Evolutionary conservation across 2,329 filamentous ascomycete species (phyloP), one percentile per base, ranked within the genome.

Genomic region (Ophiocordyceps camponoti-leonardi): DNA sequence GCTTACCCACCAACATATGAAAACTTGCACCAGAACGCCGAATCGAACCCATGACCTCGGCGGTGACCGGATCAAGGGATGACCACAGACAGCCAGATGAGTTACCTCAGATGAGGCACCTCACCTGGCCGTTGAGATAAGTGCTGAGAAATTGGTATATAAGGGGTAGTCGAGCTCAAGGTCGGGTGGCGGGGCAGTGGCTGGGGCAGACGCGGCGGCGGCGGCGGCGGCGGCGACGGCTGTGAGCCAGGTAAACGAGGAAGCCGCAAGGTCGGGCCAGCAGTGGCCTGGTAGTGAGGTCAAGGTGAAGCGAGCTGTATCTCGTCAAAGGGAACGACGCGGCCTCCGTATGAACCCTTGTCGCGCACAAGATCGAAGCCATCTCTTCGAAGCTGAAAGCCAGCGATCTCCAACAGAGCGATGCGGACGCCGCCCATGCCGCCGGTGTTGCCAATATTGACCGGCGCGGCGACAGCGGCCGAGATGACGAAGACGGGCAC

Each of bases 331-430:
- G 63, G 59, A 14, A 67, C 58, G 44, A 63, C 49, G 6, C 59
- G 55, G 41, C 41, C 41, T 3, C 22, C 22, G n/a, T 41, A 41
- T 22, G 20, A 22, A 7, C 16, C n/a, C n/a, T 39, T 39, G 8
- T 39, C 16, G n/a, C 16, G 16, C 16, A 11, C 8, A 5, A 39
- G n/a, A 1, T 11, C 35, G 35, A 39, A 0, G 53, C 51, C 53
- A 1, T 56, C 54, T 6, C 22, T 19, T 6, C 52, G 47, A 19
- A 58, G 39, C 6, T 53, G 46, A 41, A 65, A 58, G 4, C 64
- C 66, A 1, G 64, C 64, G 56, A 68, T 61, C 42, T 65, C 61
- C 26, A 68, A 43, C 10, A 67, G 60, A 12, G 62, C 64, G 20
- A 57, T 51, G 44, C 65, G 55, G 26, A 62, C 63, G 8, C 62